These are phyloP conservation scores for Aspergillus ochraceus DNA, from an alignment of 2,329 filamentous ascomycete genomes.

Conservation along the genomic window DNA sequence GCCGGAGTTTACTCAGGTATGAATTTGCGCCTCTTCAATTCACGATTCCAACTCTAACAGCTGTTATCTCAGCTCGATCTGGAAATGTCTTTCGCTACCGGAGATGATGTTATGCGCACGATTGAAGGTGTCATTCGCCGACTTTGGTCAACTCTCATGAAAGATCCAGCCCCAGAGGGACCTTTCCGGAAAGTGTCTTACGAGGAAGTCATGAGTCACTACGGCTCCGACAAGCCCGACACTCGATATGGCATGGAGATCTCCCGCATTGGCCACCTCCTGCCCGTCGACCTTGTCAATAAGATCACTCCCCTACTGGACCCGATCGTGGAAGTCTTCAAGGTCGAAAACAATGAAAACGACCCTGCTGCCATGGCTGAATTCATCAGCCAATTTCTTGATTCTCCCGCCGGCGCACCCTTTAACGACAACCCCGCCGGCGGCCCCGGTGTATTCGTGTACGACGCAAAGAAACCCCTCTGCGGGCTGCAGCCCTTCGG, in stretches of 20 bases:
- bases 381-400: slow-evolving; percentile 71
- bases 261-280: slow-evolving; percentile 61
- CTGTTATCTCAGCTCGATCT: slow-evolving; percentile 68
- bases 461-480: slow-evolving; percentile 71
- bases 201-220: slow-evolving; percentile 71
- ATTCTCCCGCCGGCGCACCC: slow-evolving; percentile 57
- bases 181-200: slow-evolving; percentile 68
- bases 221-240: slow-evolving; percentile 92
- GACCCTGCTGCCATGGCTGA: slow-evolving; percentile 55
- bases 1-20: slow-evolving; percentile 90
- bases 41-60: background rate
- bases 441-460: slow-evolving; percentile 76
- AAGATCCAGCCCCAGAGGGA: slow-evolving; percentile 41
- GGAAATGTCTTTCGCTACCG: slow-evolving; percentile 84
- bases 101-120: slow-evolving; percentile 66
- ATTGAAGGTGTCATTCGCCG: slow-evolving; percentile 54
- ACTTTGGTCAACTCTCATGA: slow-evolving; percentile 56
- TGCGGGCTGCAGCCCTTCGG: slow-evolving; percentile 76
- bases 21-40: slow-evolving; percentile 1
- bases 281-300: slow-evolving; percentile 63
- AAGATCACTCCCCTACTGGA: slow-evolving; percentile 72
- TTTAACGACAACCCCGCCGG: slow-evolving; percentile 71
- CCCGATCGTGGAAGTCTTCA: slow-evolving; percentile 74
- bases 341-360: slow-evolving; percentile 53
- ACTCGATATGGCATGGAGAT: slow-evolving; percentile 73